A percentile compares a stretch with the other conserved stretches of the same genome.
These are phyloP conservation scores for Sporisorium reilianum DNA, from an alignment of 1,284 basidiomycete species.

Conservation along the genomic window DNA sequence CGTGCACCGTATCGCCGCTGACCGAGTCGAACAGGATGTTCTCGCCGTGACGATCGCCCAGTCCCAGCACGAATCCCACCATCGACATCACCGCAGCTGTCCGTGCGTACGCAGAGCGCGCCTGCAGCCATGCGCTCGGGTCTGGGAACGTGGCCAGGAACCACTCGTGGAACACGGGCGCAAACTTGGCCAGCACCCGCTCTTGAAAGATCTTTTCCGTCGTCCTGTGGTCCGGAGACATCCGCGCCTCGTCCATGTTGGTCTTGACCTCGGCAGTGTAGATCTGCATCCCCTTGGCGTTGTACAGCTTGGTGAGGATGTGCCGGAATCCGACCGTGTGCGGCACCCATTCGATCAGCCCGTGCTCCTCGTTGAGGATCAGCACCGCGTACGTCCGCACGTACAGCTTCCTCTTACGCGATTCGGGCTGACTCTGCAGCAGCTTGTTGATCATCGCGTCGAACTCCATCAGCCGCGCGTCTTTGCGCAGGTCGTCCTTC, in stretches of 20 bases:
- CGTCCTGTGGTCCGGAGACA: conserved; percentile 70
- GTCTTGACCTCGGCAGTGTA: conserved; percentile 74
- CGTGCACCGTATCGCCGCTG: conserved; percentile 92
- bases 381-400: conserved; percentile 88
- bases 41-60: conserved; percentile 97
- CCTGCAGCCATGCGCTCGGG: conserved; percentile 91
- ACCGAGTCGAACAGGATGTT: conserved; percentile 93
- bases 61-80: conserved; percentile 95
- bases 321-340: conserved; percentile 88
- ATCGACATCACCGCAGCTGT: conserved; percentile 98
- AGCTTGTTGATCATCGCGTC: conserved; percentile 98
- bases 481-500: conserved; percentile 96
- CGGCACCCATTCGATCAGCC: conserved; percentile 98
- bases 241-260: conserved; percentile 76
- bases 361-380: conserved; percentile 95
- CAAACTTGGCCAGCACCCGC: conserved; percentile 75
- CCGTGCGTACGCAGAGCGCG: conserved; percentile 85
- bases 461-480: conserved; percentile 97
- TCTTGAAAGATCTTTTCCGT: conserved; percentile 75
- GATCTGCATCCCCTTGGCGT: conserved; percentile 62
- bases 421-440: conserved; percentile 89
- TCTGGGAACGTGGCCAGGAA: conserved; percentile 97
- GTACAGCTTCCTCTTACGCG: conserved; percentile 73
- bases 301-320: conserved; percentile 82
- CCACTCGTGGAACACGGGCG: conserved; percentile 96